A percentile compares a stretch with the other conserved stretches of the same genome.
phyloP scores from a whole-genome alignment of 177 flowering plant species.

The Telopea speciosissima region DNA sequence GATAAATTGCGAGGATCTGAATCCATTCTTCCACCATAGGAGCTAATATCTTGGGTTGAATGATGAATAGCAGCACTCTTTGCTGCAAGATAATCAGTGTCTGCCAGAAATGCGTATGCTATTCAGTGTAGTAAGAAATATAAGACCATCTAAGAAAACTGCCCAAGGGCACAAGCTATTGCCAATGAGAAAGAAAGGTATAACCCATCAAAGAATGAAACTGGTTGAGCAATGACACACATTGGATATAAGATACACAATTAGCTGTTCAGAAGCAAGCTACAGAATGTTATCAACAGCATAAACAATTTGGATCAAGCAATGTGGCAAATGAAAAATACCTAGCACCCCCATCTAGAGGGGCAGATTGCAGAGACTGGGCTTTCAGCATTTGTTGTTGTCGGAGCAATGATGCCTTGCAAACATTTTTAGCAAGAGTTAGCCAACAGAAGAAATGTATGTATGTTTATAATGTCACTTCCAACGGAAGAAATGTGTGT shows the following conservation, averaged over 20 bases:
- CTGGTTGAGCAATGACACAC: slow-evolving; percentile 9
- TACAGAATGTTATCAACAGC: neutral
- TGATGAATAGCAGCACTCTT: slow-evolving; percentile 59
- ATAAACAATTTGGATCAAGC: neutral
- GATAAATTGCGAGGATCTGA: slow-evolving; percentile 64
- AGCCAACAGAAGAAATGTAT: neutral
- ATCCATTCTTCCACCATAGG: slow-evolving; percentile 75
- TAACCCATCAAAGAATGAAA: neutral
- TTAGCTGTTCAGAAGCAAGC: neutral
- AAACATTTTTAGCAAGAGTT: slow-evolving; percentile 1
- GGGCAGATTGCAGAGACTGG: slow-evolving; percentile 54
- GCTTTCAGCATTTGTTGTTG: slow-evolving; percentile 74
- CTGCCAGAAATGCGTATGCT: slow-evolving; percentile 93
- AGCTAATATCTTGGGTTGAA: slow-evolving; percentile 56
- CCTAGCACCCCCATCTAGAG: slow-evolving; percentile 77
- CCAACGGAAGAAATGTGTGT: neutral
- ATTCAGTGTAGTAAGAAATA: slow-evolving; percentile 52
- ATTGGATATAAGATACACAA: neutral
- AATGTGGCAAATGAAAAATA: slow-evolving; percentile 24
- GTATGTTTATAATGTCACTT: neutral
- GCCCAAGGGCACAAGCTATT: slow-evolving; percentile 13
- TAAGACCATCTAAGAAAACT: slow-evolving; percentile 24
- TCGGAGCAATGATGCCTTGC: slow-evolving; percentile 47
- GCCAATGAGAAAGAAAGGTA: slow-evolving; percentile 6
- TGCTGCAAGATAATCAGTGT: slow-evolving; percentile 90